Evolutionary conservation across 495 filamentous ascomycete species (phyloP).

Genomic region (Podospora conica): DNA sequence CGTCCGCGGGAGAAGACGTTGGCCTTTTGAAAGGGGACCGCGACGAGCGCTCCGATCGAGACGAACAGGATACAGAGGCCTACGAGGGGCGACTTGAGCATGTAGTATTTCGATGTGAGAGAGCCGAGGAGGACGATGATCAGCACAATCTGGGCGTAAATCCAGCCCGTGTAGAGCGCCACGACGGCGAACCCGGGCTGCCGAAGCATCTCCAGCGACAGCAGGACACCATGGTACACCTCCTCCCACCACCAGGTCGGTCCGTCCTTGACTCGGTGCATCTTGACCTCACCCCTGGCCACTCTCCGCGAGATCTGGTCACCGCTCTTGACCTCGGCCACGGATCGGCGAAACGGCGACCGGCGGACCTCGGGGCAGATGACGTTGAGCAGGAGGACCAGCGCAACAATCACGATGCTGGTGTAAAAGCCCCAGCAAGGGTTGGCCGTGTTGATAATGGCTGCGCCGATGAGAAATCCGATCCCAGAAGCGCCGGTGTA

Average conservation of each 20-base stretch:
- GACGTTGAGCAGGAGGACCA: slow-evolving; percentile 58
- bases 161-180: slow-evolving; percentile 66
- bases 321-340: slow-evolving; percentile 54
- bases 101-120: slow-evolving; percentile 58
- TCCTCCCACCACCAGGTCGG: slow-evolving; percentile 72
- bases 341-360: slow-evolving; percentile 56
- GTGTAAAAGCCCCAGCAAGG: slow-evolving; percentile 72
- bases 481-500: slow-evolving; percentile 60
- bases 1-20: slow-evolving; percentile 58
- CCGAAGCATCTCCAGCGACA: slow-evolving; percentile 59
- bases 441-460: slow-evolving; percentile 52
- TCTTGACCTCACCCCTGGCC: slow-evolving; percentile 65
- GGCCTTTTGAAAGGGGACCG: slow-evolving; percentile 66
- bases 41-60: slow-evolving; percentile 58
- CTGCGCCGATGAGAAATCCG: slow-evolving; percentile 62
- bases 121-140: slow-evolving; percentile 65
- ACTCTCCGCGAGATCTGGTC: slow-evolving; percentile 50
- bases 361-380: slow-evolving; percentile 60
- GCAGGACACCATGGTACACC: slow-evolving; percentile 60
- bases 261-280: slow-evolving; percentile 61
- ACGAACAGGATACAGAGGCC: slow-evolving; percentile 57
- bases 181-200: slow-evolving; percentile 68
- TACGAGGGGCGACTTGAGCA: slow-evolving; percentile 53
- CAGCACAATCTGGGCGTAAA: slow-evolving; percentile 65
- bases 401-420: slow-evolving; percentile 54